phyloP scores from a whole-genome alignment of 495 filamentous ascomycete species.

The Penicillium coprophilum region DNA sequence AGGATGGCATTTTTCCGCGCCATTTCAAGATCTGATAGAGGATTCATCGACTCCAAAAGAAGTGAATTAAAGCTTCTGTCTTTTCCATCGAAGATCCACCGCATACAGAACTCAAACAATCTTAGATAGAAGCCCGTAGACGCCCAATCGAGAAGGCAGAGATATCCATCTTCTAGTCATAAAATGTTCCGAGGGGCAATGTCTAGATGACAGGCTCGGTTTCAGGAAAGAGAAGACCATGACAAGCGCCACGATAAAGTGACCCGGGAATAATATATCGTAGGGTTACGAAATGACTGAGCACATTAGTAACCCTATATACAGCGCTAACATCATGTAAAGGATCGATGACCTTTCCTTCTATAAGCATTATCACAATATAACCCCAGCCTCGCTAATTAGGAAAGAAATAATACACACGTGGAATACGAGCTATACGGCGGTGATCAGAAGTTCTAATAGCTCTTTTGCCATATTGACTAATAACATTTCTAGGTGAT shows the following conservation, averaged over 20 bases:
- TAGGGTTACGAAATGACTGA: constrained; percentile 27
- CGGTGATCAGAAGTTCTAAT: constrained; percentile 10
- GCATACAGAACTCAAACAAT: neutral
- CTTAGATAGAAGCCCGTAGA: neutral
- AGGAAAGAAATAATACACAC: constrained; percentile 31
- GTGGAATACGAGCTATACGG: constrained; percentile 32
- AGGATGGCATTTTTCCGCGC: neutral
- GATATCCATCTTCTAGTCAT: neutral
- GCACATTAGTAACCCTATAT: constrained; percentile 20
- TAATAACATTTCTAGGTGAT: neutral
- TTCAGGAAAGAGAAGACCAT: neutral
- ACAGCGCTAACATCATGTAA: constrained; percentile 21
- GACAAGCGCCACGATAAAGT: constrained; percentile 20
- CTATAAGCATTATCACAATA: constrained; percentile 37
- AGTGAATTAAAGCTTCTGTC: neutral
- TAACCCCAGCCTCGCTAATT: constrained; percentile 26
- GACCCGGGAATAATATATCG: constrained; percentile 18
- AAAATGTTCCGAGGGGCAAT: neutral
- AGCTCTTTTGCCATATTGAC: neutral
- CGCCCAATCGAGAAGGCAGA: neutral
- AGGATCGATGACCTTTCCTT: constrained; percentile 27
- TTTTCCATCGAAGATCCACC: neutral
- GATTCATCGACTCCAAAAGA: neutral
- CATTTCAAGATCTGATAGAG: neutral
- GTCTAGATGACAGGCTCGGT: neutral